phyloP scores from a whole-genome alignment of 2,329 filamentous ascomycete genomes.

The Trichoderma atroviride region DNA sequence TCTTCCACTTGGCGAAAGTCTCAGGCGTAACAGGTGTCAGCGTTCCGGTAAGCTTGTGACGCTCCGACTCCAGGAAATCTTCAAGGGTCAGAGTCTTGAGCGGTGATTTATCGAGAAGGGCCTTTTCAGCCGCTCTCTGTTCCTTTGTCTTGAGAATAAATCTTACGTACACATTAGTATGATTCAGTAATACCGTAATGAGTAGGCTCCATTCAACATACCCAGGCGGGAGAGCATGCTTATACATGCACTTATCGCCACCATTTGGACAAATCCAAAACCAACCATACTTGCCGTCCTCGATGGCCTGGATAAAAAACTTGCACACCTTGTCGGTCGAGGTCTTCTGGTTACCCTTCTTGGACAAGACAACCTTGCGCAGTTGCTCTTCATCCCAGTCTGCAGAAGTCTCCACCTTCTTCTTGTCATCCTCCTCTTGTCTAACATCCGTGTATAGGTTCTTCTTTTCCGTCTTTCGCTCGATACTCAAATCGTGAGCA shows the following conservation, averaged over 20 bases:
- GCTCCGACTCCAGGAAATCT: slow-evolving; percentile 94
- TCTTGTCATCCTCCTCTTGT: slow-evolving; percentile 69
- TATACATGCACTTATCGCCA: slow-evolving; percentile 98
- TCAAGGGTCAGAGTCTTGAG: slow-evolving; percentile 93
- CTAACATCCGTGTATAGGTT: slow-evolving; percentile 86
- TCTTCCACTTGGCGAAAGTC: slow-evolving; percentile 95
- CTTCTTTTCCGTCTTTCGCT: slow-evolving; percentile 90
- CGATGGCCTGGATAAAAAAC: slow-evolving; percentile 94
- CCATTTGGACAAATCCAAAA: slow-evolving; percentile 98
- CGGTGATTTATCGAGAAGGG: slow-evolving; percentile 91
- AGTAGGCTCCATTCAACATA: slow-evolving; percentile 52
- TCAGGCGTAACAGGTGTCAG: slow-evolving; percentile 94
- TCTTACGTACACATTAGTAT: slow-evolving; percentile 47
- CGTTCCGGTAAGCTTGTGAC: slow-evolving; percentile 89
- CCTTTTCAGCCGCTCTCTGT: slow-evolving; percentile 93
- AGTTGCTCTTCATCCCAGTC: slow-evolving; percentile 99
- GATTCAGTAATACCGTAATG: no score
- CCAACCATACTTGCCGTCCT: slow-evolving; percentile 99
- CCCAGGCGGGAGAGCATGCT: slow-evolving; percentile 92
- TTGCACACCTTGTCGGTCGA: slow-evolving; percentile 99
- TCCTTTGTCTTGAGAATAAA: slow-evolving; percentile 98
- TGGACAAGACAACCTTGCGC: slow-evolving; percentile 84
- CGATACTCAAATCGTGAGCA: slow-evolving; percentile 84
- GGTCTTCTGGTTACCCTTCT: slow-evolving; percentile 95
- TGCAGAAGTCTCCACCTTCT: slow-evolving; percentile 89